These are phyloP conservation scores for Eustoma russellianum DNA, from an alignment of 257 asterid genomes.

Conservation along the genomic window DNA sequence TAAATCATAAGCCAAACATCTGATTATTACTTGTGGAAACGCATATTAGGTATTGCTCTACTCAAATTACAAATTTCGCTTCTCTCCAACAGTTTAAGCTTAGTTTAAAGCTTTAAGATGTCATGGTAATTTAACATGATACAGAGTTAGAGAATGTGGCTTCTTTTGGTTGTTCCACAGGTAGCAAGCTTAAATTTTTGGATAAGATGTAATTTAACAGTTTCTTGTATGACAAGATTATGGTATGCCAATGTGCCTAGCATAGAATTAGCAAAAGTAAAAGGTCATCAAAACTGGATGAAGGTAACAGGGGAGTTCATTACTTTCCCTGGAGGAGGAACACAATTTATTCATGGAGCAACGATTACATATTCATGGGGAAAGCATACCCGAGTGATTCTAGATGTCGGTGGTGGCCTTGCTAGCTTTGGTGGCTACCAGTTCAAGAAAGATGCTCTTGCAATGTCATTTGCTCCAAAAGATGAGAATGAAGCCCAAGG, in stretches of 20 bases:
- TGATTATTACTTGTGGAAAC: too few species aligned
- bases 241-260: conserved; percentile 88
- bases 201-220: background rate
- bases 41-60: too few species aligned
- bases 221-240: conserved; percentile 15
- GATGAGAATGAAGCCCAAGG: conserved; percentile 93
- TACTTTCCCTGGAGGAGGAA: conserved; percentile 94
- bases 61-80: too few species aligned
- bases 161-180: too few species aligned
- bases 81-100: too few species aligned
- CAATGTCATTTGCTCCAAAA: conserved; percentile 84
- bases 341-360: conserved; percentile 89
- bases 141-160: too few species aligned
- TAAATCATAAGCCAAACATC: too few species aligned
- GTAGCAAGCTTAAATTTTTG: too few species aligned
- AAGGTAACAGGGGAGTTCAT: conserved; percentile 80
- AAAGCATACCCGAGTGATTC: conserved; percentile 53
- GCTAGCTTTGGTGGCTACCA: conserved; percentile 83
- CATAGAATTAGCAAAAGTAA: conserved; percentile 54
- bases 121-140: too few species aligned
- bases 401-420: conserved; percentile 91
- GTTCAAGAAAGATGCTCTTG: conserved; percentile 71
- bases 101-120: too few species aligned
- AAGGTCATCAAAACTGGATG: conserved; percentile 94
- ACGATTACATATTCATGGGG: conserved; percentile 85